phyloP scores from a whole-genome alignment of 495 filamentous ascomycete species.

The Astrothelium macrocarpum region DNA sequence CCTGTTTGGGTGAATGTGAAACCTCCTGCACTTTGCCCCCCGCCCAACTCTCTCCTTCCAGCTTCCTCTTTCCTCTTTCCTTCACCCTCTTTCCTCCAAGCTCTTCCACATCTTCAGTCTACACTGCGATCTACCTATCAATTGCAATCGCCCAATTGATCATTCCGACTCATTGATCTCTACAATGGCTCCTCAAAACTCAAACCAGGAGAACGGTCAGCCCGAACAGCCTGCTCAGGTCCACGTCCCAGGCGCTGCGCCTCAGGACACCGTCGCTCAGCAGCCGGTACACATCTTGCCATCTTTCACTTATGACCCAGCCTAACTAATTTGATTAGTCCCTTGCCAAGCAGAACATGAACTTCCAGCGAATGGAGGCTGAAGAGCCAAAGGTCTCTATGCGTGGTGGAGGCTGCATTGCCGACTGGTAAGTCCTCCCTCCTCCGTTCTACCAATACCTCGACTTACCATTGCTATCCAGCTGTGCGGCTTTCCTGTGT shows the following conservation, averaged over 20 bases:
- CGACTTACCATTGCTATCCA: background rate
- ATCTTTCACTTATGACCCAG: background rate
- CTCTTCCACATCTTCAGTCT: too few species aligned
- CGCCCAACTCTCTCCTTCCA: background rate
- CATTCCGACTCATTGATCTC: background rate
- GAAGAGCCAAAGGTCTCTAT: background rate
- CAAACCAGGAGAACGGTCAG: background rate
- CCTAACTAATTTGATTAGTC: background rate
- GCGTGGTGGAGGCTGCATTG: background rate
- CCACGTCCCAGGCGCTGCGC: background rate
- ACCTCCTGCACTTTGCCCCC: background rate
- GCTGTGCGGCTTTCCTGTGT: slow-evolving; percentile 1
- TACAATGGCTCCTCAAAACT: background rate
- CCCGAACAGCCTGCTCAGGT: background rate
- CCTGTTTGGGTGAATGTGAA: background rate
- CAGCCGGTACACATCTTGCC: background rate
- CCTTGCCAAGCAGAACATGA: background rate
- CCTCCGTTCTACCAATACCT: background rate
- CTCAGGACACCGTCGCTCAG: slow-evolving; percentile 1
- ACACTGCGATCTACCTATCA: background rate
- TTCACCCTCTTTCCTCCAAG: background rate
- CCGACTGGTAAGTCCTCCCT: background rate
- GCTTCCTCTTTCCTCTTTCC: too few species aligned
- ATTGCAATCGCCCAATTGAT: background rate
- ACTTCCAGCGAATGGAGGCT: background rate